Evolutionary conservation across 495 filamentous ascomycete genomes (phyloP).

Genomic region (Hyaloscypha variabilis): DNA sequence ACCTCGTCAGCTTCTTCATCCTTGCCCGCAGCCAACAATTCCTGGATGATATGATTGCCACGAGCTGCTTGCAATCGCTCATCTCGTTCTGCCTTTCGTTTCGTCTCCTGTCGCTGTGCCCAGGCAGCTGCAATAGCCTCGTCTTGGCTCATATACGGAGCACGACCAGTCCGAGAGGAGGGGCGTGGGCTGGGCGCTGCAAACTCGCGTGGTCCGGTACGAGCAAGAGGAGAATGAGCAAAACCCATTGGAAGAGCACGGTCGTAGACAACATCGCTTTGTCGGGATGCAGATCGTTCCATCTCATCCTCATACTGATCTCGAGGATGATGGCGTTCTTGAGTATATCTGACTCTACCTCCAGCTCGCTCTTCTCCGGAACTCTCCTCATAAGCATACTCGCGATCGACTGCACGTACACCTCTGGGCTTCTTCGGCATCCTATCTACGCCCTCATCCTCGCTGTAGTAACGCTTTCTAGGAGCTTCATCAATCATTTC

Average conservation of each 20-base stretch:
- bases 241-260: neutral
- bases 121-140: neutral
- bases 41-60: neutral
- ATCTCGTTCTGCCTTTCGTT: neutral
- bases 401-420: neutral
- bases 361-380: no score
- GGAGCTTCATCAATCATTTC: neutral
- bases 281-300: no score
- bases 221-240: neutral
- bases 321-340: no score
- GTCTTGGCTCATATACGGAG: neutral
- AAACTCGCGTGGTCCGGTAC: neutral
- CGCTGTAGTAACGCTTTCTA: neutral
- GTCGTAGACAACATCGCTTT: neutral
- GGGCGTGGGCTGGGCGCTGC: neutral
- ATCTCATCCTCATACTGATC: no score
- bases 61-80: neutral
- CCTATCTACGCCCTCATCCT: neutral
- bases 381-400: neutral
- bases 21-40: neutral
- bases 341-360: no score
- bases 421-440: neutral
- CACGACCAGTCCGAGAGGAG: neutral
- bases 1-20: neutral
- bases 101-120: neutral